Conservation (phyloP, 1,284 basidiomycete species). For the Trichosporon coremiiforme region DNA sequence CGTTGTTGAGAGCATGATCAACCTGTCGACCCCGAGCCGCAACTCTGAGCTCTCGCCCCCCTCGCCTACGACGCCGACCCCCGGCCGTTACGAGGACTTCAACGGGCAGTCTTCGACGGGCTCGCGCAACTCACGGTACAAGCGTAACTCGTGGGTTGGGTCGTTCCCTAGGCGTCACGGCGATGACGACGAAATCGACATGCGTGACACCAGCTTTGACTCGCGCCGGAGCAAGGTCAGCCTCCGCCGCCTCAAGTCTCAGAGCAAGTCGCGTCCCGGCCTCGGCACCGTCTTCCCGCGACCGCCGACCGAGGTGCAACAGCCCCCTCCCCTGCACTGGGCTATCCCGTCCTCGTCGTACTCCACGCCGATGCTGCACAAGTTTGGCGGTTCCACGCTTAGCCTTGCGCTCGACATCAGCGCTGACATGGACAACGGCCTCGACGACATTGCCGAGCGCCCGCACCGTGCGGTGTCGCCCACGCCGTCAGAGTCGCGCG, state of each 20-base stretch:
- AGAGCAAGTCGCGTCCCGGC: constrained; percentile 28
- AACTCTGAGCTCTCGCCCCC: background rate
- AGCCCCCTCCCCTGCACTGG: constrained; percentile 34
- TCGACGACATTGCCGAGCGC: constrained; percentile 29
- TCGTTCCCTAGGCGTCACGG: constrained; percentile 7
- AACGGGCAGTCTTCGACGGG: background rate
- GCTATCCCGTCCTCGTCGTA: constrained; percentile 31
- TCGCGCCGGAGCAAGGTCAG: constrained; percentile 26
- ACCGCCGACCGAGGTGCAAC: constrained; percentile 30
- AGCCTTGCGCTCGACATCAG: constrained; percentile 30
- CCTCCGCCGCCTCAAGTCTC: constrained; percentile 24
- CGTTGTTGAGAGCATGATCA: constrained; percentile 29
- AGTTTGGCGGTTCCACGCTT: constrained; percentile 33
- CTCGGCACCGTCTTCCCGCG: constrained; percentile 34
- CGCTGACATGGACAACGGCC: constrained; percentile 26
- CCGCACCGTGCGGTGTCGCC: background rate
- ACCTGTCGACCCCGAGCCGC: constrained; percentile 22
- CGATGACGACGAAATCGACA: constrained; percentile 24
- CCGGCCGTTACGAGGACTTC: background rate
- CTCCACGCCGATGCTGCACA: constrained; percentile 34
- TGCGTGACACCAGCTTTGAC: constrained; percentile 6
- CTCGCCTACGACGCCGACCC: constrained; percentile 7
- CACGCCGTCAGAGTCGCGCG: constrained; percentile 8
- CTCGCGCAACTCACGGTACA: constrained; percentile 11
- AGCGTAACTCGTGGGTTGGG: constrained; percentile 28